Evolutionary conservation across 257 asterid species (phyloP), one percentile per base, ranked within the genome.

Genomic region (Penstemon newberryi): DNA sequence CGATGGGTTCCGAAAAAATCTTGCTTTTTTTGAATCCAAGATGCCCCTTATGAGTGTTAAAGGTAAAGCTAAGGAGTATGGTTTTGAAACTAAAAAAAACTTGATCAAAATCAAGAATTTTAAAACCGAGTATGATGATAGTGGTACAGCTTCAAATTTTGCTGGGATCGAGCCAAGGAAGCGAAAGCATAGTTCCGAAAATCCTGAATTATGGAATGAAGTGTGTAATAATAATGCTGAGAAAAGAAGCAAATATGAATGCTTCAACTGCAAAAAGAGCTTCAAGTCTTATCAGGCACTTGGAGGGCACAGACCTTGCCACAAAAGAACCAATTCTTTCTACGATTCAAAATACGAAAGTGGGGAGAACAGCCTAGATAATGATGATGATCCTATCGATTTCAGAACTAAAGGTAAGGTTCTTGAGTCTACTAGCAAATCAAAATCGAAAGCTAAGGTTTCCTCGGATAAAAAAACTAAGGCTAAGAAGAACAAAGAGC

Each of bases 261-360:
- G 99, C 76, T 80, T 88, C 75, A 93, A 83, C 73, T 93, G 99
- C 73, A 87, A 86, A 78, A 93, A 81, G 95, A 67, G 25, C 45
- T 93, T 93, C 82, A 84, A 78, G 72, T 93, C 99, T 3, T 90
- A 75, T 80, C 99, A 93, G 69, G 99, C 95, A 45, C 92, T 93
- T 2, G 99, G 99, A 9, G 99, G 99, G 43, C 99, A 93, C 65
- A 82, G 92, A 55, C 99, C 99, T 0, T 93, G 99, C 81, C 96
- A 87, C 80, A 90, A 84, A 57, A 70, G 80, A 73, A 73, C 37
- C 60, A 80, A 75, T 55, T 76, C 82, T 4, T 61, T 39, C 41
- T 56, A 70, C 5, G 89, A 88, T 57, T 70, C 91, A 0, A 73
- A 75, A 60, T 79, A 80, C 38, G 96, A 84, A 44, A 88, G 80